These are phyloP conservation scores for Lizanozyma gosingica DNA, from an alignment of 1,139 yeast species.

Conservation along the genomic window DNA sequence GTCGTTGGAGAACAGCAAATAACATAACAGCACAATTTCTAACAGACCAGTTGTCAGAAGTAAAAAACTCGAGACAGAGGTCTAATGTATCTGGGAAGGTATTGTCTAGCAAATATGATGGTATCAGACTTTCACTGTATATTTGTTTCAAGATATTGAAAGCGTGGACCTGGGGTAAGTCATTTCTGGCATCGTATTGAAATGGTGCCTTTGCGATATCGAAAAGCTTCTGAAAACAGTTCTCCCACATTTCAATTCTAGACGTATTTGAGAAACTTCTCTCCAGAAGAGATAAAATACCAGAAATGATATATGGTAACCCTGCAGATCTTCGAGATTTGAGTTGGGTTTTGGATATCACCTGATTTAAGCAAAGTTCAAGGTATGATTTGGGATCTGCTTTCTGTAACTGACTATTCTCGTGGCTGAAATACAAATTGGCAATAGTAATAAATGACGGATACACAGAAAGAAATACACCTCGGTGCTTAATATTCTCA, in stretches of 20 bases:
- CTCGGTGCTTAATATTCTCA: conserved; percentile 73
- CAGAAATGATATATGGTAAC: conserved; percentile 69
- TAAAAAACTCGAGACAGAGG: conserved; percentile 54
- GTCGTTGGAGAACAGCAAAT: conserved; percentile 62
- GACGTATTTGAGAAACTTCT: no score
- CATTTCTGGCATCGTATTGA: conserved; percentile 46
- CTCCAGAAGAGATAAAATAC: no score
- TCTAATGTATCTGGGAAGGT: conserved; percentile 52
- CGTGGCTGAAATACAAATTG: conserved; percentile 30
- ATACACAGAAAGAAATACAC: conserved; percentile 82
- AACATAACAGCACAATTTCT: conserved; percentile 92
- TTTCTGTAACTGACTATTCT: conserved; percentile 17
- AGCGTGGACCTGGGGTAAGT: conserved; percentile 89
- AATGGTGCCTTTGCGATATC: conserved; percentile 45
- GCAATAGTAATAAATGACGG: conserved; percentile 70
- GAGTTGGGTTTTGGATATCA: conserved; percentile 51
- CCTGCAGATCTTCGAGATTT: conserved; percentile 92
- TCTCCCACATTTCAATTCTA: no score
- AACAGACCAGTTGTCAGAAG: conserved; percentile 69
- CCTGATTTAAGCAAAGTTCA: conserved; percentile 37
- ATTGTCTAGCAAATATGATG: conserved; percentile 43
- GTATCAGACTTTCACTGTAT: conserved; percentile 52
- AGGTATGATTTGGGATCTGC: conserved; percentile 48
- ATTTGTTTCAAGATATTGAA: conserved; percentile 74
- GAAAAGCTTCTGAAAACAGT: conserved; percentile 44